Base-by-base conservation (phyloP, 352 stramenopile species). In the Globisporangium canariense region DNA sequence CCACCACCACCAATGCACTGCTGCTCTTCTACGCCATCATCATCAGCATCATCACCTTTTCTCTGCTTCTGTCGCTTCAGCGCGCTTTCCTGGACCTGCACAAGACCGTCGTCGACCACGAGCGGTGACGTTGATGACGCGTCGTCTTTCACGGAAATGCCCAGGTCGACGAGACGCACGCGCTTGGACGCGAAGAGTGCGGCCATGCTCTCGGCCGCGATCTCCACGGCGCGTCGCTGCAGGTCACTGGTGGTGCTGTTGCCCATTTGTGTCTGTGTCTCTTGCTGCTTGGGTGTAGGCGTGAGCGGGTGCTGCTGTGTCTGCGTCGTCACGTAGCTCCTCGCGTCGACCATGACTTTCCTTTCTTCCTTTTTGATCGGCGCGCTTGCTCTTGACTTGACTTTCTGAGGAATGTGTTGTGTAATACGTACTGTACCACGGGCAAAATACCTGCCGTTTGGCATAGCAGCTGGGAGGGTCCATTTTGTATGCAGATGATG, bases 191-290 rank as follows among this genome's bases (percentile, higher is more conserved):
- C 28, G 50, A 57, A 51, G 38, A 65, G 60, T n/a, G 56, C 38
- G 4, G 62, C 57, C 45, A 64, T 60, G 46, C 62, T 67, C 53
- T 58, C 53, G 32, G 32, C 62, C 18, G 62, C 62, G 43, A 67
- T 57, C 30, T 53, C 41, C 28, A 60, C 43, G 3, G 53, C 62
- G 62, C 62, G 53, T 18, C 46, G 62, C 45, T 67, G 53, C 9
- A 62, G 36, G n/a, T 67, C 53, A 16, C 47, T 43, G 51, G 51
- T 10, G 11, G 4, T 28, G 28, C 4, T 25, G 41, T 9, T 13
- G 16, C 8, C 43, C n/a, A 4, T 20, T 18, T 10, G 9, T 20
- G 7, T 13, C n/a, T 25, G 43, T 25, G 32, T 7, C 10, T 28
- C 14, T 30, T 38, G 50, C 28, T 55, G 50, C 16, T 28, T 57